Evolutionary conservation across 495 filamentous ascomycete species (phyloP).

Genomic region (Bacidia rubella): DNA sequence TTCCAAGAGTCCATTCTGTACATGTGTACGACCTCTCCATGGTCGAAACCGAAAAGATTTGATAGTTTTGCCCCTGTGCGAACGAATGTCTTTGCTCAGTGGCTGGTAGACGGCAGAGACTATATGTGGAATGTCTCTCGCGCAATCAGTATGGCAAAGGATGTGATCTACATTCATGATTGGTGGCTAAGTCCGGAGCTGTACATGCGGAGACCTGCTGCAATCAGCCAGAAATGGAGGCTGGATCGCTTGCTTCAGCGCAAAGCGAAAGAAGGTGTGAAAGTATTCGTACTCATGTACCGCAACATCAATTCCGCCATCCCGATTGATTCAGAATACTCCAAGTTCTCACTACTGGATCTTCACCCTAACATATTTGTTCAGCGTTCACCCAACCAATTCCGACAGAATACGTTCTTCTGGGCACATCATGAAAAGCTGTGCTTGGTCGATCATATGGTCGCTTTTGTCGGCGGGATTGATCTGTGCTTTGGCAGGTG

Average conservation of each 20-base stretch:
- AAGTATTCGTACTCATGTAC: slow-evolving; percentile 97
- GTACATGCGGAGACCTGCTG: slow-evolving; percentile 88
- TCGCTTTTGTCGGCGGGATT: slow-evolving; percentile 92
- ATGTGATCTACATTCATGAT: slow-evolving; percentile 98
- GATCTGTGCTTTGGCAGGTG: slow-evolving; percentile 96
- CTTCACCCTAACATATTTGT: slow-evolving; percentile 94
- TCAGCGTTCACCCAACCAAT: slow-evolving; percentile 89
- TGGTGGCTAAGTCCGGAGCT: slow-evolving; percentile 98
- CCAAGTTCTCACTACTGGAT: slow-evolving; percentile 93
- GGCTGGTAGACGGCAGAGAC: slow-evolving; percentile 92
- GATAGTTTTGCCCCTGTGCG: slow-evolving; percentile 88
- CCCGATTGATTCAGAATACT: slow-evolving; percentile 97
- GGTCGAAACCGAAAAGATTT: slow-evolving; percentile 75
- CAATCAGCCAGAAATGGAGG: slow-evolving; percentile 97
- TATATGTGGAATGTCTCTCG: slow-evolving; percentile 99
- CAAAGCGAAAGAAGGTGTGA: slow-evolving; percentile 90
- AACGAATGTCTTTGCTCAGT: slow-evolving; percentile 77
- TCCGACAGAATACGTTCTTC: slow-evolving; percentile 99
- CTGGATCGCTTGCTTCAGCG: slow-evolving; percentile 86
- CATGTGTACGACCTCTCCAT: slow-evolving; percentile 68
- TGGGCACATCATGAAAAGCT: slow-evolving; percentile 99
- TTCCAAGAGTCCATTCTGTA: slow-evolving; percentile 84
- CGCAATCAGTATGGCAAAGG: slow-evolving; percentile 93
- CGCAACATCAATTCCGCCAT: slow-evolving; percentile 96
- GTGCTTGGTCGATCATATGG: slow-evolving; percentile 85